A percentile compares a stretch with the other conserved stretches of the same genome.
Conservation (phyloP, 139 green algal species). For the Zygnema cylindricum region DNA sequence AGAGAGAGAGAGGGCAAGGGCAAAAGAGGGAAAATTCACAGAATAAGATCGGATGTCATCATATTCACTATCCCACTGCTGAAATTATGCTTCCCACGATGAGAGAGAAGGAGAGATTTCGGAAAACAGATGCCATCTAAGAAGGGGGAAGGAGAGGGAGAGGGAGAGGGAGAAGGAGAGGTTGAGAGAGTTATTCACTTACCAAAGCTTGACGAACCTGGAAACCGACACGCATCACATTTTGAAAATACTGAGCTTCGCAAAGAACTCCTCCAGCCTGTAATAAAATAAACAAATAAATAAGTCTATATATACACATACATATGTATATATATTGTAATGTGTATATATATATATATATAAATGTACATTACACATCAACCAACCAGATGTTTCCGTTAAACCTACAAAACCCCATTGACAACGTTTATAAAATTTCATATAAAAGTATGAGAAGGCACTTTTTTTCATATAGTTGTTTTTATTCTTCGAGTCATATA, state of each 20-base stretch:
- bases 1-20: too few species aligned
- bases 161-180: not conserved
- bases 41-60: too few species aligned
- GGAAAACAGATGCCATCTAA: not conserved
- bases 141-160: not conserved
- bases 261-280: constrained; percentile 27
- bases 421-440: not conserved
- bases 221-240: constrained; percentile 55
- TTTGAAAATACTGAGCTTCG: constrained; percentile 52
- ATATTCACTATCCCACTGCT: constrained; percentile 30
- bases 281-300: too few species aligned
- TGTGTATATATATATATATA: too few species aligned
- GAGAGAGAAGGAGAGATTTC: not conserved
- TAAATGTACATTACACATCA: too few species aligned
- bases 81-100: constrained; percentile 29
- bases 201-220: constrained; percentile 33
- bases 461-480: not conserved
- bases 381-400: not conserved
- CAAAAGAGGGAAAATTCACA: constrained; percentile 38
- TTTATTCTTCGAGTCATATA: not conserved
- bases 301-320: too few species aligned
- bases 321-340: too few species aligned
- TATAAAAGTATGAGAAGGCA: not conserved
- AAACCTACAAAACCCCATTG: not conserved
- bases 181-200: not conserved